These are phyloP conservation scores for Alopecurus myosuroides DNA, from an alignment of 176 grass and related monocot species.

Conservation along the genomic window DNA sequence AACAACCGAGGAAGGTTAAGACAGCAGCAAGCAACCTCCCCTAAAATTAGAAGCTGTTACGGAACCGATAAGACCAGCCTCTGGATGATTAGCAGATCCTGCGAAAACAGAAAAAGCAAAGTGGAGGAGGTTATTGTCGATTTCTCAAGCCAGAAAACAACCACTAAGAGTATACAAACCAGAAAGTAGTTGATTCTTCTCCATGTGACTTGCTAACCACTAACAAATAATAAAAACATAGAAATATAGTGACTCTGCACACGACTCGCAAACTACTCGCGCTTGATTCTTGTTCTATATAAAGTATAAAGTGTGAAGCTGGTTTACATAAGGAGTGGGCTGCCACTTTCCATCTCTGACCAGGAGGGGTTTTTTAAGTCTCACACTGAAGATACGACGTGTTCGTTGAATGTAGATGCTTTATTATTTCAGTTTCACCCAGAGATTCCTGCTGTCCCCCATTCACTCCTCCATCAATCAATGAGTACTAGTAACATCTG, in stretches of 20 bases:
- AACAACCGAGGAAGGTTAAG: not conserved
- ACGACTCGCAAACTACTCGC: not conserved
- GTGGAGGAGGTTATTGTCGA: slow-evolving; percentile 3
- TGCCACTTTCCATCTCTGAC: slow-evolving; percentile 32
- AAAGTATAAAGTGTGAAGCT: slow-evolving; percentile 23
- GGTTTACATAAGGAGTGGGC: slow-evolving; percentile 15
- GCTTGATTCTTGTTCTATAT: not conserved
- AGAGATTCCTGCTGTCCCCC: slow-evolving; percentile 9
- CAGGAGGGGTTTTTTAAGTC: not conserved
- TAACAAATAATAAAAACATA: not conserved
- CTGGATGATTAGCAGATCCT: slow-evolving; percentile 13
- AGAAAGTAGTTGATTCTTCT: not conserved
- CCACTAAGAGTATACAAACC: not conserved
- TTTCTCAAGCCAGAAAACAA: slow-evolving; percentile 16
- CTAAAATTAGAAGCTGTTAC: not conserved
- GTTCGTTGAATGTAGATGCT: slow-evolving; percentile 18
- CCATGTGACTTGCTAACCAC: not conserved
- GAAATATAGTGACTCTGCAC: not conserved
- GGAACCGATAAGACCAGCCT: not conserved
- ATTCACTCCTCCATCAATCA: not conserved
- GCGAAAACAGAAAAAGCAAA: slow-evolving; percentile 29
- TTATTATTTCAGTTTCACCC: slow-evolving; percentile 22
- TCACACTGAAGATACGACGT: slow-evolving; percentile 15
- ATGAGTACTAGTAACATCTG: slow-evolving; percentile 1
- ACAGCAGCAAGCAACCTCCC: not conserved